Conservation (phyloP, 192 early-diverging fungal species). For the Phlyctochytrium planicorne region DNA sequence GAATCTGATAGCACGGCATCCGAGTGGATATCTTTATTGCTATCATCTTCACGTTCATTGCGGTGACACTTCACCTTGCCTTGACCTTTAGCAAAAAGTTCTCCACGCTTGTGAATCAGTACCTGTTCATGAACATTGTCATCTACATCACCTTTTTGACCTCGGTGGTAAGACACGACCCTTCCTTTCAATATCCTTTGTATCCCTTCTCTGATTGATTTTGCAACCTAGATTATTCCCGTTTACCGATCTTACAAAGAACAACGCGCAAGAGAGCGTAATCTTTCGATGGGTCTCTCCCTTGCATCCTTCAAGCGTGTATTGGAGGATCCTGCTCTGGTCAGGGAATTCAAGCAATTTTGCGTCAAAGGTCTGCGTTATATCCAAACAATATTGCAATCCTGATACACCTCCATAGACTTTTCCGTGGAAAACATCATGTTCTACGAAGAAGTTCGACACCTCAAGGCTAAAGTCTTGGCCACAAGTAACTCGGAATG, state of each 20-base stretch:
- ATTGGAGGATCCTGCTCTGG: background rate
- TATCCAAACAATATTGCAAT: too few relatives aligned
- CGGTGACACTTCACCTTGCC: background rate
- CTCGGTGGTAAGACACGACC: background rate
- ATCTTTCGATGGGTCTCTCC: background rate
- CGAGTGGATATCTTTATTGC: background rate
- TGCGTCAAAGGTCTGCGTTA: constrained; percentile 10
- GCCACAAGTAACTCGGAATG: background rate
- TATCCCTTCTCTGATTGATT: too few relatives aligned
- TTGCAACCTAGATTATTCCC: background rate
- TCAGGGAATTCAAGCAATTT: background rate
- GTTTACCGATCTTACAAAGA: background rate
- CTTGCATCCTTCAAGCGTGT: background rate
- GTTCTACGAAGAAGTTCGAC: constrained; percentile 8
- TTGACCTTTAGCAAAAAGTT: background rate
- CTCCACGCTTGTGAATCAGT: background rate
- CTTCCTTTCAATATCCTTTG: too few relatives aligned
- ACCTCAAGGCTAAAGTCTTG: background rate
- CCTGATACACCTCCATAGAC: too few relatives aligned
- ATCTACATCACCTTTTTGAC: constrained; percentile 4
- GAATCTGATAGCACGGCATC: background rate
- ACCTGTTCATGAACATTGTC: background rate
- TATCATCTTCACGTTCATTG: background rate
- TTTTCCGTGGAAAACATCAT: constrained; percentile 5
- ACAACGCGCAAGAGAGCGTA: background rate